Percentiles rank a stretch among this genome's conserved stretches.
These are phyloP conservation scores for Camellia granthamiana DNA, from an alignment of 148 eudicot species.

Conservation along the genomic window DNA sequence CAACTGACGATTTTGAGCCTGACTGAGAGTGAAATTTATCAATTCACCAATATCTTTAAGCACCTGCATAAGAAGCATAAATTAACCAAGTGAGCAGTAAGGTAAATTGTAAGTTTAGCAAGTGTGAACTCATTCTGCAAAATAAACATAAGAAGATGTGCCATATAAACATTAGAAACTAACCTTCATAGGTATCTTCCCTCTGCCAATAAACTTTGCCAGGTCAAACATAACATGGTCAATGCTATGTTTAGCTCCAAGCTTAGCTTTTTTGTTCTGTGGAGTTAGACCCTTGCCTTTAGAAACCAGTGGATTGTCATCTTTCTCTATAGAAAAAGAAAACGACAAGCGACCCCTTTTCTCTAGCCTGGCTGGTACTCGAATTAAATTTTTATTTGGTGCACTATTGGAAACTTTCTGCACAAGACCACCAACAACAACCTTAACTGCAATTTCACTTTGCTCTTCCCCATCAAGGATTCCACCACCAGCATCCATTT, in stretches of 20 bases:
- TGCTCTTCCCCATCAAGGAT: slow-evolving; percentile 41
- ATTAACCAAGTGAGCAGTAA: neutral
- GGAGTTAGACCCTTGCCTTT: slow-evolving; percentile 35
- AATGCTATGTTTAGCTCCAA: slow-evolving; percentile 41
- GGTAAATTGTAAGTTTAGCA: neutral
- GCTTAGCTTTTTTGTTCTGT: slow-evolving; percentile 45
- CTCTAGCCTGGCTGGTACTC: slow-evolving; percentile 84
- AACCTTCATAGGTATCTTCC: slow-evolving; percentile 87
- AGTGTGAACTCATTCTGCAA: neutral
- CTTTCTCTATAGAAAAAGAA: slow-evolving; percentile 63
- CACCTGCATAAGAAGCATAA: slow-evolving; percentile 46
- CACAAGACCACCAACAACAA: slow-evolving; percentile 59
- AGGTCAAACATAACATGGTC: slow-evolving; percentile 71
- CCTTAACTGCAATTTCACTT: slow-evolving; percentile 62
- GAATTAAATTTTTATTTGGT: slow-evolving; percentile 47
- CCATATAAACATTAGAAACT: slow-evolving; percentile 4
- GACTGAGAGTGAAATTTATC: slow-evolving; percentile 55
- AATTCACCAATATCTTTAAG: slow-evolving; percentile 74
- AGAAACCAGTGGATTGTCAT: slow-evolving; percentile 35
- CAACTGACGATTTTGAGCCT: slow-evolving; percentile 69
- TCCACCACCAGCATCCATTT: slow-evolving; percentile 41
- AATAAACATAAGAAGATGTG: neutral
- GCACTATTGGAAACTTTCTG: slow-evolving; percentile 37
- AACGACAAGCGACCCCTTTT: slow-evolving; percentile 63
- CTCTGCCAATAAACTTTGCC: slow-evolving; percentile 60